Percentiles rank a stretch among this genome's conserved stretches.
Conservation (phyloP, 495 filamentous ascomycete genomes). For the Xylaria grammica region DNA sequence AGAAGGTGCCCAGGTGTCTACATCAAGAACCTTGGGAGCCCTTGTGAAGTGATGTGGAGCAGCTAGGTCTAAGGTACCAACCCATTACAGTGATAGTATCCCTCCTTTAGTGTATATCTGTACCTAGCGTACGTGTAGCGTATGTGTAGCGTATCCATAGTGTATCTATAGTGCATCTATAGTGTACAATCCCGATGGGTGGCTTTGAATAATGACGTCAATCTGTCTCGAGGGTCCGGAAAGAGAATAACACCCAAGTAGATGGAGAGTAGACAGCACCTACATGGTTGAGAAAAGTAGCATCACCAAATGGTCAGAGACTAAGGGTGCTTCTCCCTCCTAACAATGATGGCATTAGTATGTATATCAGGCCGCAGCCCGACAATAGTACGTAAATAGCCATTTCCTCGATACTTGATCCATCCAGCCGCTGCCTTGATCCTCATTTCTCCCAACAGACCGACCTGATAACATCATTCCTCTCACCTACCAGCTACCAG, state of each 20-base stretch:
- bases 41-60: too few species aligned
- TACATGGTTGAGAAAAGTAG: not conserved
- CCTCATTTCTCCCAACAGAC: not conserved
- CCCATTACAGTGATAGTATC: too few species aligned
- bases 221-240: not conserved
- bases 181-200: not conserved
- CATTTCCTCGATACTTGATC: not conserved
- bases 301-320: not conserved
- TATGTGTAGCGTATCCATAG: too few species aligned
- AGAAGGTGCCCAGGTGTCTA: too few species aligned
- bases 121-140: too few species aligned
- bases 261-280: too few species aligned
- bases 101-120: too few species aligned
- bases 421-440: not conserved
- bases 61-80: not conserved
- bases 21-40: too few species aligned
- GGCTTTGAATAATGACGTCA: conserved; percentile 17
- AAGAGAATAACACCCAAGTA: too few species aligned
- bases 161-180: too few species aligned
- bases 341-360: not conserved
- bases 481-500: too few species aligned
- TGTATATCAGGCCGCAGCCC: not conserved
- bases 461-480: conserved; percentile 2
- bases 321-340: not conserved
- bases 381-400: not conserved